Base-by-base conservation (phyloP, 371 early-diverging fungal species). In the Mucor indicus region DNA sequence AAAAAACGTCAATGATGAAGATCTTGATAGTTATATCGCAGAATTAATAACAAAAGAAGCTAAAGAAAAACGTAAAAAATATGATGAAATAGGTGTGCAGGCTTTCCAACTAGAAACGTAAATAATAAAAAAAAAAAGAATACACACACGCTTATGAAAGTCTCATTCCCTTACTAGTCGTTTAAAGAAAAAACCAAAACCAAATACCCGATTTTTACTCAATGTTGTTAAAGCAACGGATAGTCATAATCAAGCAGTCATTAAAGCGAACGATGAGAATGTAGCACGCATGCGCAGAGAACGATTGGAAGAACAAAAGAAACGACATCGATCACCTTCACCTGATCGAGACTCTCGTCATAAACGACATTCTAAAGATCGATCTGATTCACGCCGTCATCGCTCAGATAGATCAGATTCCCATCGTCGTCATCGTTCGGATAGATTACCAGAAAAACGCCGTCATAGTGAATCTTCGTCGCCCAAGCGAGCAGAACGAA, bases 21-120 rank as follows among this genome's bases (percentile, higher is more conserved):
- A 86, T 56, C 57, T 87, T 3, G 87, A 90, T 64, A 75, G 75
- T 41, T 83, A 85, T 53, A 79, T 87, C 27, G 89, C 89, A 10
- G 79, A 85, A 21, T 44, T 85, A 40, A 79, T 88, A 32, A 44
- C 83, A 15, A 74, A 77, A 49, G 84, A 85, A 58, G 82, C 88
- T 3, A 48, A 53, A 38, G 77, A 61, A 16, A 68, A 69, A 37
- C 65, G 60, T 38, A 72, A 68, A 42, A 60, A 61, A 16, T 80
- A 77, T 43, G 44, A 79, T 9, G 47, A 56, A 7, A 47, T 76
- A 35, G 81, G 80, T 35, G 53, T 81, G 4, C 41, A 59, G 27
- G 86, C 85, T 6, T 84, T 77, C 48, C 55, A 65, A 27, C 64
- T 67, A 4, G 48, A 67, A 20, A 56, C 57, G 48, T 53, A 53